phyloP scores from a whole-genome alignment of 192 early-diverging fungal species.

The Entomortierella chlamydospora region DNA sequence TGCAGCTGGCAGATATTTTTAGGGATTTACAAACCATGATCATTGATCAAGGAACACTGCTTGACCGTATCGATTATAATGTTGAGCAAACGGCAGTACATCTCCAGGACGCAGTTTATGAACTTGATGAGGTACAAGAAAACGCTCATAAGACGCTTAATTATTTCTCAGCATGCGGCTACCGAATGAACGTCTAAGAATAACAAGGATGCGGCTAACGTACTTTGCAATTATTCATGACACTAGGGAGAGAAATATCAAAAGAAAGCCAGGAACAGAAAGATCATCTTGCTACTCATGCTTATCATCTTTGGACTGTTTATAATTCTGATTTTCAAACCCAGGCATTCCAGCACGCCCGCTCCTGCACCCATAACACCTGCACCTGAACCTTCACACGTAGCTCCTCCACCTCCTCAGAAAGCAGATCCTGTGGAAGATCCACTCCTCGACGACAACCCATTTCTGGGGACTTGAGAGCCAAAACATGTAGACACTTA shows the following conservation, averaged over 20 bases:
- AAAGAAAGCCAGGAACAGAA: conserved; percentile 81
- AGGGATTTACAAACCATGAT: conserved; percentile 94
- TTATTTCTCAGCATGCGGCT: too few relatives aligned
- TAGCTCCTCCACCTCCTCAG: background rate
- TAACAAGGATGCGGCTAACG: too few relatives aligned
- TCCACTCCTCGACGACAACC: background rate
- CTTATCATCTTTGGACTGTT: conserved; percentile 83
- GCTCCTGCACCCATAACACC: background rate
- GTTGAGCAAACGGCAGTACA: conserved; percentile 86
- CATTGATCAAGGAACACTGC: conserved; percentile 96
- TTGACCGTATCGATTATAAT: conserved; percentile 98
- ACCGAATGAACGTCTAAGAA: too few relatives aligned
- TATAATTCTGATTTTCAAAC: conserved; percentile 82
- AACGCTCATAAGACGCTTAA: too few relatives aligned
- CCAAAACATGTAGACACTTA: background rate
- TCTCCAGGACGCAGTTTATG: conserved; percentile 84
- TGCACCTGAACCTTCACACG: conserved; percentile 3
- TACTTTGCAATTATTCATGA: too few relatives aligned
- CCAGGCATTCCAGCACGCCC: conserved; percentile 22
- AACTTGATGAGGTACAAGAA: conserved; percentile 76
- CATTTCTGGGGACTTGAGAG: background rate
- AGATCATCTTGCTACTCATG: conserved; percentile 85
- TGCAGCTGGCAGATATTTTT: conserved; percentile 91
- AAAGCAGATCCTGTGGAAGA: background rate
- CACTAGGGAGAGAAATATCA: conserved; percentile 89